phyloP scores from a whole-genome alignment of 805 yeast species.

The Sungouiozyma intestinalis region DNA sequence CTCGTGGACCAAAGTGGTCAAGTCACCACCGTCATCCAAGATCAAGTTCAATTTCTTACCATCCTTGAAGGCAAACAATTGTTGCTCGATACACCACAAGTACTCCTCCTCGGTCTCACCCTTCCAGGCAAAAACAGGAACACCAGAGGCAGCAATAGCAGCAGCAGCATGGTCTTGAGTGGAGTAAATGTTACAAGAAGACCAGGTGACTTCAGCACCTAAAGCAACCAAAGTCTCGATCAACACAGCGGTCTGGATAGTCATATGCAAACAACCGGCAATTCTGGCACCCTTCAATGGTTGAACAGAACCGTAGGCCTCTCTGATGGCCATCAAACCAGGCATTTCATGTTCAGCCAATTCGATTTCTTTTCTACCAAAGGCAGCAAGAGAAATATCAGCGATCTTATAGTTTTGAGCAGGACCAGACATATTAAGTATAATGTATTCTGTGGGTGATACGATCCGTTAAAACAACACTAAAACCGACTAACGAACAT shows the following conservation, averaged over 20 bases:
- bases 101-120: conserved; percentile 99
- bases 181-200: conserved; percentile 98
- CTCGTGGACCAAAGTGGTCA: conserved; percentile 92
- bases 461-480: not conserved
- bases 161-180: conserved; percentile 99
- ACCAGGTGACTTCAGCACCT: conserved; percentile 99
- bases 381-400: conserved; percentile 96
- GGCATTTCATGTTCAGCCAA: conserved; percentile 99
- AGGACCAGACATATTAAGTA: conserved; percentile 41
- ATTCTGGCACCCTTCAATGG: conserved; percentile 97
- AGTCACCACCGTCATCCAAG: conserved; percentile 98
- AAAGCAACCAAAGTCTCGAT: conserved; percentile 94
- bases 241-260: conserved; percentile 97
- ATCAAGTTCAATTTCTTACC: conserved; percentile 90
- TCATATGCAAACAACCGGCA: conserved; percentile 99
- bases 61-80: conserved; percentile 95
- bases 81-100: conserved; percentile 98
- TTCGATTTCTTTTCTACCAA: conserved; percentile 99
- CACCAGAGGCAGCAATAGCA: conserved; percentile 98
- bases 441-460: not conserved
- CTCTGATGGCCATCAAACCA: conserved; percentile 96
- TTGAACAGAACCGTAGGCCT: conserved; percentile 80
- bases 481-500: too few species aligned
- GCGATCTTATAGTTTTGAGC: conserved; percentile 86
- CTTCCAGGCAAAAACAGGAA: conserved; percentile 99